Conservation (phyloP, 139 green algal species). For the Ettlia oleoabundans region DNA sequence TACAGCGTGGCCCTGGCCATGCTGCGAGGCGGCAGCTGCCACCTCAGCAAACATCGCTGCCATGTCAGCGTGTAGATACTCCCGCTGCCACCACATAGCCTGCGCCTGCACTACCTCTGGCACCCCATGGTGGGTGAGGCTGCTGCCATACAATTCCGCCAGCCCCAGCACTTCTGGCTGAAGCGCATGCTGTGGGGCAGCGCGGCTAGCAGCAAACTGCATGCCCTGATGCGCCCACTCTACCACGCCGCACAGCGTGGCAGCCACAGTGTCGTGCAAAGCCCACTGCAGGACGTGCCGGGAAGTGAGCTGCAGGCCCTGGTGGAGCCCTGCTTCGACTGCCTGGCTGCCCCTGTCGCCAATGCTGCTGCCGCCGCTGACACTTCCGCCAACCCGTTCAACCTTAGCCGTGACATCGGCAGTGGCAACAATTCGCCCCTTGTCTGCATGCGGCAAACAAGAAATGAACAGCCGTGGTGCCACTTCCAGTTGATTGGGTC, state of each 20-base stretch:
- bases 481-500: no score
- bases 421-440: slow-evolving; percentile 43
- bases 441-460: slow-evolving; percentile 48
- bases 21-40: background rate
- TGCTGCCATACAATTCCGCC: slow-evolving; percentile 16
- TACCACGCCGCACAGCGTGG: slow-evolving; percentile 43
- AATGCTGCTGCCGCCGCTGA: background rate
- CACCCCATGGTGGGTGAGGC: background rate
- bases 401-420: slow-evolving; percentile 23
- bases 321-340: background rate
- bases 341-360: no score
- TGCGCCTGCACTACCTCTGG: slow-evolving; percentile 8
- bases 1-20: slow-evolving; percentile 26
- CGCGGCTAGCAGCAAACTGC: slow-evolving; percentile 43
- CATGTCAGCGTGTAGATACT: background rate
- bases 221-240: slow-evolving; percentile 52
- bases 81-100: background rate
- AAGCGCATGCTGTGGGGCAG: slow-evolving; percentile 33
- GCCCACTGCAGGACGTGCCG: slow-evolving; percentile 57
- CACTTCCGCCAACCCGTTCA: background rate
- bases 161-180: slow-evolving; percentile 51
- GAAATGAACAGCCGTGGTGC: no score
- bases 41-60: slow-evolving; percentile 2
- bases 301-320: slow-evolving; percentile 23
- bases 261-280: slow-evolving; percentile 58